Base-by-base conservation (phyloP, 2,329 filamentous ascomycete species). In the Hirsutella minnesotensis region DNA sequence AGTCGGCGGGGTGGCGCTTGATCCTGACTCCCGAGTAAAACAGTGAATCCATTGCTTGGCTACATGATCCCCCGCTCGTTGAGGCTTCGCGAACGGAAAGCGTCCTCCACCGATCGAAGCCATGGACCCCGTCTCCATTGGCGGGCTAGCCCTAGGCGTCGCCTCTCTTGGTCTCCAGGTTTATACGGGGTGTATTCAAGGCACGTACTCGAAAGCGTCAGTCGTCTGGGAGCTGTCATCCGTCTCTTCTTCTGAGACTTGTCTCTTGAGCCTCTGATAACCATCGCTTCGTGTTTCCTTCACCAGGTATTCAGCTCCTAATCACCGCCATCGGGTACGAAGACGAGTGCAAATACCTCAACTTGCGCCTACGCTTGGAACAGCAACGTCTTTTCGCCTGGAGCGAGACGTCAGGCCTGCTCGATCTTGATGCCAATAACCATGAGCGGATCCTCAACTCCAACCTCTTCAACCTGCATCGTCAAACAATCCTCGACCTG, bases 371-470 rank as follows among this genome's bases (percentile, higher is more conserved):
- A 40, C 64, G 66, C 41, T 68, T 72, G 63, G 68, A 72, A 50
- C 67, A 72, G 53, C 67, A 71, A 47, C 60, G 68, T 20, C 58
- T 71, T 13, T 70, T 68, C 46, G 66, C 66, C 34, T 71, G 68
- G 68, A 68, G 66, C 47, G 67, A 72, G 48, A 66, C 67, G 3
- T 70, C 67, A 10, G 69, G 68, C 9, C 51, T 72, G 16, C 56
- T 70, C 12, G 68, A 69, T 44, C 54, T 70, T 12, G 65, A 67
- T 41, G 53, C 51, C 19, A 59, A 67, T 40, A 60, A 67, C 38
- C 52, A 61, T 37, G 55, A 62, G 30, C 68, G 62, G 45, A 54
- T 71, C 3, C 57, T 67, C 30, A 60, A 66, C 46, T 68, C 68
- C 38, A 72, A 71, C 50, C 62, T 66, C 15, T 72, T 71, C 47